These are phyloP conservation scores for Papiliotrema fonsecae DNA, from an alignment of 1,284 basidiomycete species.

Conservation along the genomic window DNA sequence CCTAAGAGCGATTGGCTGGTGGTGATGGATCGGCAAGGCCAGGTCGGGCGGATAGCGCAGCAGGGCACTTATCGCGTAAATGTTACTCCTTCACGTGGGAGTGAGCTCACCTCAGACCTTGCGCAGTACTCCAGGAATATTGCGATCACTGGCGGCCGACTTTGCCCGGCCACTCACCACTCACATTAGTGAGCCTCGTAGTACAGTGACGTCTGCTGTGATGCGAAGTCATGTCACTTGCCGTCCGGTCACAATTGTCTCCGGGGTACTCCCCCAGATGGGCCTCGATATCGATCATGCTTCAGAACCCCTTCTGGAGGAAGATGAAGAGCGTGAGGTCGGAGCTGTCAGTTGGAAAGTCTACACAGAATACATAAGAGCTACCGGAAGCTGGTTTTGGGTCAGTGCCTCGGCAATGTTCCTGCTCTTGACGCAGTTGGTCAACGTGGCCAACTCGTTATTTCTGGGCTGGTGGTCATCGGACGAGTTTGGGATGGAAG, in stretches of 20 bases:
- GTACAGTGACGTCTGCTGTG: no score
- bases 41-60: conserved; percentile 4
- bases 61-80: conserved; percentile 7
- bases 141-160: no score
- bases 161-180: no score
- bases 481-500: conserved; percentile 11
- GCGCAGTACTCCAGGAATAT: no score
- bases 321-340: conserved; percentile 18
- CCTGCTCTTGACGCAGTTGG: conserved; percentile 4
- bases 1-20: conserved; percentile 20
- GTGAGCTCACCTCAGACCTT: no score
- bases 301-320: no score
- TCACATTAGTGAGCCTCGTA: no score
- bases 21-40: conserved; percentile 19
- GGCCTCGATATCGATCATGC: no score
- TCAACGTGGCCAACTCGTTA: conserved; percentile 14
- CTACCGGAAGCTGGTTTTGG: conserved; percentile 7
- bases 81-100: background rate
- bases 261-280: no score
- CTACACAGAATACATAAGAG: conserved; percentile 9
- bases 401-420: background rate
- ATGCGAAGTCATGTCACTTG: no score
- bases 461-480: conserved; percentile 24
- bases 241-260: no score
- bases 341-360: conserved; percentile 15